Percentiles rank a stretch among this genome's conserved stretches.
These are phyloP conservation scores for Starmera stellimalicola DNA, from an alignment of 1,139 yeast species.

Conservation along the genomic window DNA sequence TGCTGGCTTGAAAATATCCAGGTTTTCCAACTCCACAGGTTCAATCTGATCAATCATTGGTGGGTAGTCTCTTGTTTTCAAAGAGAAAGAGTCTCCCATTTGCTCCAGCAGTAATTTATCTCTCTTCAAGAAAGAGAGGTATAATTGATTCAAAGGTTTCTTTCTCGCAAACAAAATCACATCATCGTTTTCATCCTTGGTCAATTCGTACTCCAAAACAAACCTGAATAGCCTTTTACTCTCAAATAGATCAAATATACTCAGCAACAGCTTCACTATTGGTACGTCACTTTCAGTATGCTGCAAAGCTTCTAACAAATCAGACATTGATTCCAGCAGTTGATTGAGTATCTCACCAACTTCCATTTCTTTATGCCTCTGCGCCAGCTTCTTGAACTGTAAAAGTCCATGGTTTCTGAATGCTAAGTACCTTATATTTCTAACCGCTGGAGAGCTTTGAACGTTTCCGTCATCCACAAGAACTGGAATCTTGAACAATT, in stretches of 20 bases:
- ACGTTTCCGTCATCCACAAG: conserved; percentile 44
- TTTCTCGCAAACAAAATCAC: conserved; percentile 33
- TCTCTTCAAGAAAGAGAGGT: conserved; percentile 10
- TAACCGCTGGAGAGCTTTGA: conserved; percentile 57
- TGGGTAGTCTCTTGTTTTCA: background rate
- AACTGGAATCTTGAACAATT: conserved; percentile 43
- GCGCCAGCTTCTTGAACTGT: conserved; percentile 41
- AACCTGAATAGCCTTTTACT: conserved; percentile 46
- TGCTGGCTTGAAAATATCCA: background rate
- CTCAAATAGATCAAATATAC: conserved; percentile 40
- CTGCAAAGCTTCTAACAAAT: conserved; percentile 43
- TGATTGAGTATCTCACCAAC: conserved; percentile 21
- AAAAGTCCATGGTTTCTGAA: conserved; percentile 77
- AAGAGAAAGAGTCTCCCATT: conserved; percentile 10
- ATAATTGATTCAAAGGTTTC: conserved; percentile 12
- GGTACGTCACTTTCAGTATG: conserved; percentile 58
- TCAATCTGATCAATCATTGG: background rate
- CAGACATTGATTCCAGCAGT: conserved; percentile 37
- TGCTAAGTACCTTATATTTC: conserved; percentile 64
- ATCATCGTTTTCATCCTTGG: conserved; percentile 38
- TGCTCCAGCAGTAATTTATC: conserved; percentile 16
- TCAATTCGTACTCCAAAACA: conserved; percentile 54
- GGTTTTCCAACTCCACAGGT: conserved; percentile 1
- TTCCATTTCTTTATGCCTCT: conserved; percentile 11
- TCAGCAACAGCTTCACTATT: conserved; percentile 37